Conservation (phyloP, 2,329 filamentous ascomycete species). For the Trichoderma asperellum region DNA sequence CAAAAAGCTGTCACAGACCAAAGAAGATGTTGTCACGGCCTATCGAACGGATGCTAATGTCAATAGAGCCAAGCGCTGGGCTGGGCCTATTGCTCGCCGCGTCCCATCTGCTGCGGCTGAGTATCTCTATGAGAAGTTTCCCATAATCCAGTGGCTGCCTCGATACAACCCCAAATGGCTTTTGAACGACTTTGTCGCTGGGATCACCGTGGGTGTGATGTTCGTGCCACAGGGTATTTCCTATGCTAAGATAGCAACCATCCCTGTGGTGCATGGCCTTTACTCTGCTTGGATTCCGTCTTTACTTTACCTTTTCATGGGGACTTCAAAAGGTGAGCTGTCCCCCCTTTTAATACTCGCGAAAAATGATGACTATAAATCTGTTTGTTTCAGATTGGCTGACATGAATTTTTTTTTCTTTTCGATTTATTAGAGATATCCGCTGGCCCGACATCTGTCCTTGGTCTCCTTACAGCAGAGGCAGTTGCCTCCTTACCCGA, state of each 20-base stretch:
- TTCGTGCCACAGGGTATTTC: slow-evolving; percentile 65
- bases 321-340: slow-evolving; percentile 61
- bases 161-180: slow-evolving; percentile 65
- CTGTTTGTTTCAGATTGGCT: not conserved
- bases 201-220: slow-evolving; percentile 63
- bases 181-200: slow-evolving; percentile 63
- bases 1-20: slow-evolving; percentile 29
- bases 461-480: slow-evolving; percentile 65
- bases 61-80: slow-evolving; percentile 36
- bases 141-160: slow-evolving; percentile 66
- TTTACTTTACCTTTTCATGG: slow-evolving; percentile 62
- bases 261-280: slow-evolving; percentile 63
- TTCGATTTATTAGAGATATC: slow-evolving; percentile 54
- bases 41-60: slow-evolving; percentile 37
- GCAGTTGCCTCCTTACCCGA: slow-evolving; percentile 58
- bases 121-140: slow-evolving; percentile 64
- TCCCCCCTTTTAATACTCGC: not conserved
- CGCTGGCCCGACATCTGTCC: slow-evolving; percentile 65
- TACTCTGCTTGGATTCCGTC: slow-evolving; percentile 64
- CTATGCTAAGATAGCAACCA: slow-evolving; percentile 64
- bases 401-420: not conserved
- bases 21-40: slow-evolving; percentile 31
- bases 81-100: slow-evolving; percentile 33
- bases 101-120: slow-evolving; percentile 57
- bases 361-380: not conserved